Evolutionary conservation across 2,329 filamentous ascomycete species (phyloP).

Genomic region (Apiospora aurea): DNA sequence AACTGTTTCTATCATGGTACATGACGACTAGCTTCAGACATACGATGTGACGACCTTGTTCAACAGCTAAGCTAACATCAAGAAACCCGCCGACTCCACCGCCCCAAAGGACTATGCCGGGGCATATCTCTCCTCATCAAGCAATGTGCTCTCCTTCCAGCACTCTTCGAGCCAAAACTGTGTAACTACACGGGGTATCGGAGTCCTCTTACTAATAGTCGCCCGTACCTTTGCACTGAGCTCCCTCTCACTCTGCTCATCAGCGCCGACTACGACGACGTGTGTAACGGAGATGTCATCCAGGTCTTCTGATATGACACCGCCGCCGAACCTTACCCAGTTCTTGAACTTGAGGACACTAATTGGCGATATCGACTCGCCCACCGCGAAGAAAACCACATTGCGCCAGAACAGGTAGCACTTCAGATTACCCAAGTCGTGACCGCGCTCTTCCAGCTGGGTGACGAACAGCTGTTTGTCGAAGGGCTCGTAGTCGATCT

Average conservation of each 20-base stretch:
- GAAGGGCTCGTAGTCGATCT: slow-evolving; percentile 47
- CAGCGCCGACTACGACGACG: slow-evolving; percentile 64
- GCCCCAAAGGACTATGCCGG: slow-evolving; percentile 21
- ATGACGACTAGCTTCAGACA: not conserved
- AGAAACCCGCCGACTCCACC: not conserved
- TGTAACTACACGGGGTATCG: slow-evolving; percentile 73
- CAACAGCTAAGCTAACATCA: not conserved
- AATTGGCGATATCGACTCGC: slow-evolving; percentile 41
- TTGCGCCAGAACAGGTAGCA: slow-evolving; percentile 61
- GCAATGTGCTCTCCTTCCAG: slow-evolving; percentile 77
- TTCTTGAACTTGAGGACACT: slow-evolving; percentile 57
- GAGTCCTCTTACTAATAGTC: slow-evolving; percentile 51
- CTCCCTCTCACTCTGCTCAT: slow-evolving; percentile 48
- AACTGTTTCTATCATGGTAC: not conserved
- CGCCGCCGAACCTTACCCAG: slow-evolving; percentile 74
- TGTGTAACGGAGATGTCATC: slow-evolving; percentile 71
- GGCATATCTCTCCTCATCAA: slow-evolving; percentile 77
- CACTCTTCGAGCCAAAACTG: slow-evolving; percentile 78
- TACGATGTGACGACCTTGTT: not conserved
- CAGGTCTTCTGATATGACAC: slow-evolving; percentile 58
- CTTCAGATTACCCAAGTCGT: slow-evolving; percentile 57
- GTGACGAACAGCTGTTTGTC: slow-evolving; percentile 55
- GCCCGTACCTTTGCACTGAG: slow-evolving; percentile 53
- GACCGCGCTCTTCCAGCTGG: slow-evolving; percentile 63
- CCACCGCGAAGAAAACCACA: slow-evolving; percentile 48